A percentile compares a stretch with the other conserved stretches of the same genome.
phyloP scores from a whole-genome alignment of 2,329 filamentous ascomycete genomes.

The Orbilia quercus region DNA sequence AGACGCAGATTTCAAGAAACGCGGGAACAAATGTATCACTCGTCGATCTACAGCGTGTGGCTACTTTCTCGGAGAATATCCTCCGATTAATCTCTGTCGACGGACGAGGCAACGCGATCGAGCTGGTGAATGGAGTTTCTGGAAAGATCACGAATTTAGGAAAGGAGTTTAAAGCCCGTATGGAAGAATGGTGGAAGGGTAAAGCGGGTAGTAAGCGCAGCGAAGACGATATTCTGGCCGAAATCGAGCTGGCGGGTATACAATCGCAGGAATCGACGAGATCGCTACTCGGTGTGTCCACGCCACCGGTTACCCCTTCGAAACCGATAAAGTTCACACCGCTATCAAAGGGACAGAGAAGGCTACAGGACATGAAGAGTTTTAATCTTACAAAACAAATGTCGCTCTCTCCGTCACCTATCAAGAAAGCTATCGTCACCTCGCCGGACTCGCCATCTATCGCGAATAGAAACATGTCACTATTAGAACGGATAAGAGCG shows the following conservation, averaged over 20 bases:
- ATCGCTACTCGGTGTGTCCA: conserved; percentile 7
- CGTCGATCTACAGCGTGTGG: conserved; percentile 35
- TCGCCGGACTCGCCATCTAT: conserved; percentile 38
- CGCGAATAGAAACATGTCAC: conserved; percentile 31
- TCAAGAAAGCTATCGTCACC: conserved; percentile 36
- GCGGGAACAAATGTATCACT: conserved; percentile 43
- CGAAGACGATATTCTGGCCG: conserved; percentile 23
- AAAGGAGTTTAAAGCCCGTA: conserved; percentile 2
- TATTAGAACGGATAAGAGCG: conserved; percentile 40
- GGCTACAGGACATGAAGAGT: conserved; percentile 38
- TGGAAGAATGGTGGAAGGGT: conserved; percentile 40
- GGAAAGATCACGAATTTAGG: conserved; percentile 40
- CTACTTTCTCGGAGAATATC: conserved; percentile 26
- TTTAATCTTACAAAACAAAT: conserved; percentile 46
- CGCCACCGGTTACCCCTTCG: conserved; percentile 35
- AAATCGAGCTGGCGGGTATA: conserved; percentile 41
- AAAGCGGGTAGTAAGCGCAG: conserved; percentile 5
- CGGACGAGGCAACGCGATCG: conserved; percentile 36
- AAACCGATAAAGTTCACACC: conserved; percentile 24
- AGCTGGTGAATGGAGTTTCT: conserved; percentile 33
- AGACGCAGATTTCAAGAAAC: conserved; percentile 38
- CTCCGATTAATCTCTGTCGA: conserved; percentile 31
- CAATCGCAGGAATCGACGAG: neutral
- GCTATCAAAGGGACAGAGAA: conserved; percentile 43
- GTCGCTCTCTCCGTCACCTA: conserved; percentile 30